Evolutionary conservation across 1,284 basidiomycete genomes (phyloP).

Genomic region (Wolfiporia cocos): DNA sequence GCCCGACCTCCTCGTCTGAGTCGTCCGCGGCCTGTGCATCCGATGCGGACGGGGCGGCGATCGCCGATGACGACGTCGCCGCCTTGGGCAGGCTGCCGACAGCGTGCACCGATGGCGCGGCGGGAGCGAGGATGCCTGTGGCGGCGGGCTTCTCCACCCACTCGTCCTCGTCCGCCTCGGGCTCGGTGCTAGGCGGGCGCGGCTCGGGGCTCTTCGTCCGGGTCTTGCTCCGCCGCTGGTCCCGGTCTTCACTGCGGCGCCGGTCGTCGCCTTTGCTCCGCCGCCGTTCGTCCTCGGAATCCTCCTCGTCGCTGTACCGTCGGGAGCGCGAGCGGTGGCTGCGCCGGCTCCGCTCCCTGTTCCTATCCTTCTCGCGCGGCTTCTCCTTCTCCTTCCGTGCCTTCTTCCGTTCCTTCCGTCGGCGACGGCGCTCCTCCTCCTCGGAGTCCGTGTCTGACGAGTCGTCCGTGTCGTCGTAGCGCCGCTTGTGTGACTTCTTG

Average conservation of each 20-base stretch:
- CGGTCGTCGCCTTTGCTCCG: too few relatives aligned
- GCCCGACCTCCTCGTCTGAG: conserved; percentile 49
- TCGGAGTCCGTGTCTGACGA: conserved; percentile 49
- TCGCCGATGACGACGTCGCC: conserved; percentile 5
- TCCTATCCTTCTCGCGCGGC: conserved; percentile 27
- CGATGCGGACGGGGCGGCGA: conserved; percentile 20
- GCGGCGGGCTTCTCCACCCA: conserved; percentile 66
- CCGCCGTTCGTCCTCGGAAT: conserved; percentile 27
- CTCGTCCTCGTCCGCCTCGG: conserved; percentile 48
- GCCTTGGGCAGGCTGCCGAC: conserved; percentile 6
- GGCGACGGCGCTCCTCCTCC: conserved; percentile 50
- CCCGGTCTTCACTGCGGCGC: conserved; percentile 24
- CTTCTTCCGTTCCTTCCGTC: conserved; percentile 46
- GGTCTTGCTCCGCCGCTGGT: conserved; percentile 18
- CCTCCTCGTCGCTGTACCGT: conserved; percentile 32
- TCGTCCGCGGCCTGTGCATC: conserved; percentile 27
- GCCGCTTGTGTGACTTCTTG: conserved; percentile 56
- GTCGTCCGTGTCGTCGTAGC: conserved; percentile 44
- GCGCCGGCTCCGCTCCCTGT: conserved; percentile 29
- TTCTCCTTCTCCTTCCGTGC: conserved; percentile 24
- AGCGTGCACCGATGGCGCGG: conserved; percentile 12
- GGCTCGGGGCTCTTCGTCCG: conserved; percentile 25
- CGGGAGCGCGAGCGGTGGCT: conserved; percentile 22
- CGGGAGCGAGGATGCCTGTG: conserved; percentile 24
- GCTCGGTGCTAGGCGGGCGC: conserved; percentile 19